phyloP scores from a whole-genome alignment of 1,139 yeast genomes.

The Tardiomyces blankii region DNA sequence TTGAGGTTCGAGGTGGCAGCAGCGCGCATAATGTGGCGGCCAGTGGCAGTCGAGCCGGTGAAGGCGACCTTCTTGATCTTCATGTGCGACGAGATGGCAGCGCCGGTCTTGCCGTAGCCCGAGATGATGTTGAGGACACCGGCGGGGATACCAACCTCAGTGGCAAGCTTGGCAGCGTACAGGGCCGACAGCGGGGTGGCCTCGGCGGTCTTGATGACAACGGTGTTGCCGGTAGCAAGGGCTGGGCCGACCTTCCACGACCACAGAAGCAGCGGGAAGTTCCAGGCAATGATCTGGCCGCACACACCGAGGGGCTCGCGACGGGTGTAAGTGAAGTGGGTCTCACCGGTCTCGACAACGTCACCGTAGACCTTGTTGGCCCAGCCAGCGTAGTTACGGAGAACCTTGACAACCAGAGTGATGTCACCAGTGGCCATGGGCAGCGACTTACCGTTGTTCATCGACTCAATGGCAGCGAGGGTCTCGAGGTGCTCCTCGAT shows the following conservation, averaged over 20 bases:
- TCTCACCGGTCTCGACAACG: conserved; percentile 52
- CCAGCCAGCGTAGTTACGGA: conserved; percentile 72
- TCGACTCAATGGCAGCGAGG: conserved; percentile 61
- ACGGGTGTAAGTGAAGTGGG: conserved; percentile 49
- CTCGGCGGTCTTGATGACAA: conserved; percentile 74
- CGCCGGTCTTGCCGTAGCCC: conserved; percentile 72
- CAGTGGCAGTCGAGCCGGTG: conserved; percentile 79
- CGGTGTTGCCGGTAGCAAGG: conserved; percentile 69
- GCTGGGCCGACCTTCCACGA: conserved; percentile 85
- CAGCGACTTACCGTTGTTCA: conserved; percentile 74
- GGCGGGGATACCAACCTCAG: conserved; percentile 67
- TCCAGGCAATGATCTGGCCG: conserved; percentile 83
- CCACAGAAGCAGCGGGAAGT: conserved; percentile 77
- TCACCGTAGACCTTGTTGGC: conserved; percentile 68
- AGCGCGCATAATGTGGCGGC: conserved; percentile 61
- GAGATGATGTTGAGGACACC: conserved; percentile 70
- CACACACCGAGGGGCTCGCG: conserved; percentile 70
- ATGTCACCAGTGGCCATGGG: conserved; percentile 48
- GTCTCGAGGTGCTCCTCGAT: conserved; percentile 50
- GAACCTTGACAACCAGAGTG: conserved; percentile 40
- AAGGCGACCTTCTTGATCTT: conserved; percentile 69
- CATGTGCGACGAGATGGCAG: conserved; percentile 61
- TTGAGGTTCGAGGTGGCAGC: conserved; percentile 56
- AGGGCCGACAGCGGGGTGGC: conserved; percentile 75
- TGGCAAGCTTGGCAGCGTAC: conserved; percentile 45